Base-by-base conservation (phyloP, 176 grass and related monocot species). In the Cenchrus fungigraminus region DNA sequence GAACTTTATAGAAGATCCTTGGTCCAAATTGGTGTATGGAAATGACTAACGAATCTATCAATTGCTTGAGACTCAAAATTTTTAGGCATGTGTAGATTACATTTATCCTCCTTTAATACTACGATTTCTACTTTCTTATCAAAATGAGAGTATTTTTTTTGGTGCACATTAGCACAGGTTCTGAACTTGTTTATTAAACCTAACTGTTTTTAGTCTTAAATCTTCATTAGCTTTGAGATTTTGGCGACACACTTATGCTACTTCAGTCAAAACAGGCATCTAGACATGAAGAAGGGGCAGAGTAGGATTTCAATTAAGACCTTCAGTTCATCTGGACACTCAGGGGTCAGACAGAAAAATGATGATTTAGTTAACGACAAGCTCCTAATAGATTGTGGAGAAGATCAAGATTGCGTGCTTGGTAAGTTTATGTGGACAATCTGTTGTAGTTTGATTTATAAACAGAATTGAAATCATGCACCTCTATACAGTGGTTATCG, bases 391-490 rank as follows among this genome's bases (percentile, higher is more conserved):
- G 92, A 94, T 56, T 94, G 92, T 15, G 92, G 89, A 88, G 92
- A 94, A 85, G 92, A 92, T 58, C 84, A 94, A 83, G 90, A 94
- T 65, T 94, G 92, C 79, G 92, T 94, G 52, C 79, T 94, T 20
- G 92, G 92, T 94, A 94, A 79, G 92, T 83, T 79, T 88, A 49
- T 37, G 10, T 46, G 34, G 13, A 45, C 5, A 73, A 9, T 77
- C 86, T 65, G 31, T 70, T 78, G 37, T 37, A 37, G 37, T 40
- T 14, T n/a, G 25, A 19, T 74, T 67, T 79, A 25, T 20, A 3
- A 17, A 32, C 43, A 84, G 40, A 83, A 72, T 28, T 29, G 32
- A 65, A 40, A 73, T 17, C 19, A 12, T 57, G 72, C 9, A 5
- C 71, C 2, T 12, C 52, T 62, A 14, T 60, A 9, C 55, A 16